Evolutionary conservation across 148 eudicot species (phyloP).

Genomic region (Arctostaphylos glauca): DNA sequence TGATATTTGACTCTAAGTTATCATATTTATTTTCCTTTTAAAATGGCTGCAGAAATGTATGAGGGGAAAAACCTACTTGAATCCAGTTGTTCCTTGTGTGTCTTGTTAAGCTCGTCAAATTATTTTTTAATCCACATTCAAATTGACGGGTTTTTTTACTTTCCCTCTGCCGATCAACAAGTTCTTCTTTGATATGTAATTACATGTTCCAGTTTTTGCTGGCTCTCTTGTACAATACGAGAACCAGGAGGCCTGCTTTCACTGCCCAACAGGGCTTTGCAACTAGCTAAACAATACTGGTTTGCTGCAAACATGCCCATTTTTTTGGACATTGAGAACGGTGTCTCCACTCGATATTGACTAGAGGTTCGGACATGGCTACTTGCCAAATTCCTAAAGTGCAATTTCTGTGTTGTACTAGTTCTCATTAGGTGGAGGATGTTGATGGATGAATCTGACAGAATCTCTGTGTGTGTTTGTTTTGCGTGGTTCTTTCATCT

Average conservation of each 20-base stretch:
- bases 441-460: background rate
- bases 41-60: background rate
- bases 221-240: background rate
- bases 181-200: conserved; percentile 2
- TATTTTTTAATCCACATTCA: background rate
- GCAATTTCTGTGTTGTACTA: background rate
- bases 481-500: background rate
- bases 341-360: background rate
- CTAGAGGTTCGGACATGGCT: background rate
- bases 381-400: background rate
- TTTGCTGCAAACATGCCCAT: background rate
- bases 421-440: conserved; percentile 1
- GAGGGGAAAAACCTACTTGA: background rate
- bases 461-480: background rate
- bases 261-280: background rate
- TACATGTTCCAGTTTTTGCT: background rate
- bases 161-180: background rate
- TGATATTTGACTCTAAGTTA: background rate
- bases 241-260: conserved; percentile 4
- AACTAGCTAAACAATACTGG: background rate
- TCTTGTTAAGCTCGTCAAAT: background rate
- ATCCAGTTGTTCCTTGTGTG: background rate
- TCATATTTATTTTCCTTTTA: background rate
- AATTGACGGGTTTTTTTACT: background rate
- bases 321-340: background rate